A percentile compares a stretch with the other conserved stretches of the same genome.
phyloP scores from a whole-genome alignment of 768 basidiomycete species.

The Lactifluus subvellereus region DNA sequence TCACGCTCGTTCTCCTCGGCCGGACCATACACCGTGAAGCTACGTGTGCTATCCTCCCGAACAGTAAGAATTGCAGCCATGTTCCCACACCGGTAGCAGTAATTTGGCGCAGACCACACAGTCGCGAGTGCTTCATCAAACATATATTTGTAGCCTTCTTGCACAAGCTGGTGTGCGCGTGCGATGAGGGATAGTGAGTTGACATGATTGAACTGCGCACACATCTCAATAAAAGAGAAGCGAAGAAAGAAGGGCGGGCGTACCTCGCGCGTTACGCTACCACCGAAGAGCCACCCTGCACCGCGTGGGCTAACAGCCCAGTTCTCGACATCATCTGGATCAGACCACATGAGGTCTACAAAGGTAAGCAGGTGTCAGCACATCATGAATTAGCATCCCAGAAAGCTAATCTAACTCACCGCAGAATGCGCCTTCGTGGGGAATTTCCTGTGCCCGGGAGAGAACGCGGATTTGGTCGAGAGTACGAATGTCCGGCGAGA shows the following conservation, averaged over 20 bases:
- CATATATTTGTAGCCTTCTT: conserved; percentile 96
- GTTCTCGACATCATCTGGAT: conserved; percentile 89
- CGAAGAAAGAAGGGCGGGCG: conserved; percentile 14
- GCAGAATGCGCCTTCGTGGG: conserved; percentile 98
- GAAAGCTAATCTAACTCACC: conserved; percentile 48
- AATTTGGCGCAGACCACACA: no score
- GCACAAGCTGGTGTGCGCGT: conserved; percentile 93
- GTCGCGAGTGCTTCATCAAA: conserved; percentile 89
- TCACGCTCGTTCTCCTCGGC: conserved; percentile 88
- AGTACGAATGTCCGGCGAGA: conserved; percentile 93
- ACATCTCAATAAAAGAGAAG: not conserved
- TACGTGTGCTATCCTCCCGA: conserved; percentile 54
- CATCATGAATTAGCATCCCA: no score
- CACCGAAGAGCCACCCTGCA: conserved; percentile 93
- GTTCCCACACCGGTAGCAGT: conserved; percentile 82
- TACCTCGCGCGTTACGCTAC: conserved; percentile 78
- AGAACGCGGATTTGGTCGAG: conserved; percentile 91
- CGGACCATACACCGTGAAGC: conserved; percentile 81
- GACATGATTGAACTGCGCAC: conserved; percentile 78
- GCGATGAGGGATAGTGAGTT: conserved; percentile 86
- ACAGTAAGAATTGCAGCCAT: conserved; percentile 88
- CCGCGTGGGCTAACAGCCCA: conserved; percentile 98
- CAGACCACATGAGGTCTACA: no score
- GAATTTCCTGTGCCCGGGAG: conserved; percentile 94
- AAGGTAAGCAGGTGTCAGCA: no score